Evolutionary conservation across 176 grass and related monocot species (phyloP), one percentile per base, ranked within the genome.

Genomic region (Rhynchospora tenuis): DNA sequence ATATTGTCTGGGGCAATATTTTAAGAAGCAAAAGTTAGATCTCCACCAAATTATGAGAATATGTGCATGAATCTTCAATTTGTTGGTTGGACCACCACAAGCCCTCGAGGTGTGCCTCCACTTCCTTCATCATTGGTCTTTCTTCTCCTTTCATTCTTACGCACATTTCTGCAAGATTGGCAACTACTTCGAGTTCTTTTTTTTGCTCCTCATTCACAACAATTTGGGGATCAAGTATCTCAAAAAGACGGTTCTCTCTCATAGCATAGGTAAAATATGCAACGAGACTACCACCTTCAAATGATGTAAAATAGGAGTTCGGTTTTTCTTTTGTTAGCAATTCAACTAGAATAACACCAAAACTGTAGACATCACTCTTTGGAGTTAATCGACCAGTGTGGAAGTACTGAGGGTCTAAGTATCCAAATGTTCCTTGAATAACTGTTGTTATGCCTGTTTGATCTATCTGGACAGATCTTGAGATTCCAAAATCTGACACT

Each of bases 351-450:
- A 84, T 73, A 10, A 86, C 88, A 4, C 80, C 80, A 0, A 89
- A 90, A 26, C 84, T 90, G 5, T 86, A 90, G 1, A 84, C 88
- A 2, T 84, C 80, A 8, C 88, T 89, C 60, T 83, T 86, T 19
- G 82, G 50, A 0, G 79, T 83, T 31, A 83, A 17, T 24, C 82
- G 83, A 31, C 78, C 86, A 24, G 77, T 71, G 5, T 86, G 83
- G 69, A 88, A 65, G 23, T 91, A 91, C 43, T 91, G 86, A 11
- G 89, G 89, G 6, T 91, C 86, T 0, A 91, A 73, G 19, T 91
- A 91, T 4, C 86, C 89, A 14, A 83, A 85, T 19, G 83, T 91
- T 14, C 83, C 89, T 79, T 91, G 89, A n/a, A 91, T 83, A 5
- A 89, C 7, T 3, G 78, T 86, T 10, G 78, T 78, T 7, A 89